Evolutionary conservation across 2,329 filamentous ascomycete genomes (phyloP), one percentile per base, ranked within the genome.

Genomic region (Fusarium illudens): DNA sequence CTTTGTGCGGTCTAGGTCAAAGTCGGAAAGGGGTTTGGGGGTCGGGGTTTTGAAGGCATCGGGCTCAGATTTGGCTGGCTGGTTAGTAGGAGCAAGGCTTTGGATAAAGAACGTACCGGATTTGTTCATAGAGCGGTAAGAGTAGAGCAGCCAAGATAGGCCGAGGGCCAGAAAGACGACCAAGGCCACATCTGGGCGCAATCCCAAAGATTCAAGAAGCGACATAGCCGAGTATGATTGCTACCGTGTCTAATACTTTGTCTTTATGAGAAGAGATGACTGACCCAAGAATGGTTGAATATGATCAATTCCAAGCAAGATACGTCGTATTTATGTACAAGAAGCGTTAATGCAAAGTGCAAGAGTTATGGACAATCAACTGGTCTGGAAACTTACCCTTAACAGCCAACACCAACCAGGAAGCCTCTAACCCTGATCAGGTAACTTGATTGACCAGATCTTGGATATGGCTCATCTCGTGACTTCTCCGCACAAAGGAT

Each of bases 1-100:
- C 0, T 59, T 65, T 13, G 53, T 68, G 3, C n/a, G 32, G 4
- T 68, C 61, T 0, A 68, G 25, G 4, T 68, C 65, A n/a, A 68
- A 68, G 6, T 65, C 49, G 0, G 37, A 0, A 0, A 68, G 50
- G 0, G 65, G 54, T 3, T 57, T 53, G 0, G 65, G 65, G 0
- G 49, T 19, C 4, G 65, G 65, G 0, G 65, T 75, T 7, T 49
- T 54, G 39, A 65, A 67, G 25, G 30, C 44, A 6, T 34, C 6
- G 1, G 15, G 1, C 0, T 52, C 19, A 2, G 32, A 2, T 52
- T 58, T 55, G 11, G 0, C 58, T 67, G 15, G 1, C 3, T 19
- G 7, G 12, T 49, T 32, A 30, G 44, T 10, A 32, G 17, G 6
- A 48, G 7, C n/a, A 11, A 22, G 13, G n/a, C n/a, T n/a, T n/a